Base-by-base conservation (phyloP, 139 green algal genomes). In the Trebouxia sp. region DNA sequence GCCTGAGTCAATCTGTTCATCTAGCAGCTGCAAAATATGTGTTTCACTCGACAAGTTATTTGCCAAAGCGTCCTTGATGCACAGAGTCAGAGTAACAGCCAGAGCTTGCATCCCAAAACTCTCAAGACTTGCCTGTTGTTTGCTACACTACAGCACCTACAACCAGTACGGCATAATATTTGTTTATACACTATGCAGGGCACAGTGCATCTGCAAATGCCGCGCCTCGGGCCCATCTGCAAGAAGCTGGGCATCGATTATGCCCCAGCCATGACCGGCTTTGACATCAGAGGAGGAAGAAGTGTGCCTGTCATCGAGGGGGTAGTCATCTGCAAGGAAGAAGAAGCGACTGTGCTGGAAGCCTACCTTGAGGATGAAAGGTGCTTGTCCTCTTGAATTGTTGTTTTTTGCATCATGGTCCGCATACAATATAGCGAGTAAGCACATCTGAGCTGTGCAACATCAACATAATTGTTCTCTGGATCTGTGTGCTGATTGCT, bases 251-350 rank as follows among this genome's bases (percentile, higher is more conserved):
- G 82, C 5, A 67, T 97, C 26, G 93, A 97, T 79, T 96, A 84
- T 72, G 94, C 92, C 5, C 85, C 87, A 5, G 94, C 90, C 17
- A 80, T 97, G 55, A 81, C 87, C 8, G 94, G 94, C 0, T 98
- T 97, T 79, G 92, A 96, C 22, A 66, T 76, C 26, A 78, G 88
- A 35, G 89, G 84, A 14, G 92, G 92, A 0, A 80, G 87, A 39
- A 93, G 83, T 35, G 83, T 97, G 65, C 93, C 94, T 0, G 75
- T 80, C 22, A 82, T 96, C 17, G 86, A 94, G 7, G 94, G 94
- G 1, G 88, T 98, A 30, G 94, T 97, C 20, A 84, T 97, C 48
- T 96, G 92, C 75, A 50, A 87, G 62, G 91, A 96, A 81, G 42
- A 88, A 74, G 84, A 86, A 53, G 42, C 82, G 48, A 30, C 65